Evolutionary conservation across 257 asterid species (phyloP).

Genomic region (Prunella vulgaris): DNA sequence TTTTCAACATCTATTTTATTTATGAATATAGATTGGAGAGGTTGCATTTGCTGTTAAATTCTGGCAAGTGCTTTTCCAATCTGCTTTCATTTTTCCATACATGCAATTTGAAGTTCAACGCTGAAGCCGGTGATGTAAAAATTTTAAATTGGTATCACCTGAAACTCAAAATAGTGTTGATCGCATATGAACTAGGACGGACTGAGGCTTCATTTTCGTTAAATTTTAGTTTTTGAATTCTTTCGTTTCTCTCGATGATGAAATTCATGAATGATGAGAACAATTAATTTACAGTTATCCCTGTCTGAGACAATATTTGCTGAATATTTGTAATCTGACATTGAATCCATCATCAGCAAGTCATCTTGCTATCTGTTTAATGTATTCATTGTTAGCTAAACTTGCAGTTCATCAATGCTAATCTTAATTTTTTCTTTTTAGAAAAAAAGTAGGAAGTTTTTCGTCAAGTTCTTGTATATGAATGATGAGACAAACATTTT

Average conservation of each 20-base stretch:
- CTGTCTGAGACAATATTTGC: slow-evolving; percentile 64
- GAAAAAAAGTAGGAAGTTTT: no score
- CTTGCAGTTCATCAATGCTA: no score
- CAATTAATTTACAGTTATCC: slow-evolving; percentile 66
- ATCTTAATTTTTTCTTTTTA: no score
- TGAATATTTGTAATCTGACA: slow-evolving; percentile 46
- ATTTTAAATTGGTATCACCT: not conserved
- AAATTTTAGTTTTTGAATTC: not conserved
- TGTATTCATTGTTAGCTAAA: no score
- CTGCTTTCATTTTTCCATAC: no score
- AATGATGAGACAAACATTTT: slow-evolving; percentile 39
- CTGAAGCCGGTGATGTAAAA: slow-evolving; percentile 15
- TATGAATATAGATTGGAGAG: no score
- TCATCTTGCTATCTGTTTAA: no score
- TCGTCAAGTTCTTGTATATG: slow-evolving; percentile 20
- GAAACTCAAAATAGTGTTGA: slow-evolving; percentile 2
- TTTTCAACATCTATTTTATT: no score
- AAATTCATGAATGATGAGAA: slow-evolving; percentile 54
- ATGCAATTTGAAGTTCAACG: not conserved
- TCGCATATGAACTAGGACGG: slow-evolving; percentile 16
- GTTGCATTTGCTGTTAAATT: no score
- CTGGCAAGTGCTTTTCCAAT: not conserved
- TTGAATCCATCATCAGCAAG: no score
- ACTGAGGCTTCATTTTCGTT: slow-evolving; percentile 15
- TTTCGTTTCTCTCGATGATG: not conserved